Percentiles rank a stretch among this genome's conserved stretches.
Evolutionary conservation across 768 basidiomycete species (phyloP).

Genomic region (Omphalotus guepiniiformis): DNA sequence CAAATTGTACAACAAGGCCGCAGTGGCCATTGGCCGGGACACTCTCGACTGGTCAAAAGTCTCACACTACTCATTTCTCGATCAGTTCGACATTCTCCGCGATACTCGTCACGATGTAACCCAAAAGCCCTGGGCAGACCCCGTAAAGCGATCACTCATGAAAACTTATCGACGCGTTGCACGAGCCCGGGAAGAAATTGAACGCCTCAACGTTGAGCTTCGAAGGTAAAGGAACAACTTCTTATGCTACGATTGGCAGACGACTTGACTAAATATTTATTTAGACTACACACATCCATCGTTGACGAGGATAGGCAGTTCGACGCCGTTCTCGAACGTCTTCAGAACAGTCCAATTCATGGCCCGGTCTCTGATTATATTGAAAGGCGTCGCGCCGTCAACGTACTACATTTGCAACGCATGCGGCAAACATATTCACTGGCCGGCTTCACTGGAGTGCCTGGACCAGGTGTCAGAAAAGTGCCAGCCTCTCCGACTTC

Average conservation of each 20-base stretch:
- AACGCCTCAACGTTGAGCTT: slow-evolving; percentile 28
- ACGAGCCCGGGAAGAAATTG: slow-evolving; percentile 27
- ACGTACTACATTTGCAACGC: not conserved
- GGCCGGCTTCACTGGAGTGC: not conserved
- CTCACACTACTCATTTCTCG: slow-evolving; percentile 16
- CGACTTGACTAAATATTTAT: too few species aligned
- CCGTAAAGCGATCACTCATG: slow-evolving; percentile 18
- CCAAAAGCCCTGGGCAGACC: slow-evolving; percentile 23
- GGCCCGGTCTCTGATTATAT: slow-evolving; percentile 2
- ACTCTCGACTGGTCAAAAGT: slow-evolving; percentile 19
- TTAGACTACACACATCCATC: slow-evolving; percentile 21
- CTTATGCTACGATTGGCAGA: too few species aligned
- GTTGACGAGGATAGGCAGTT: slow-evolving; percentile 17
- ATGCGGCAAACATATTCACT: slow-evolving; percentile 4
- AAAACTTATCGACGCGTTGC: slow-evolving; percentile 24
- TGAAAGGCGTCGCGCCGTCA: not conserved
- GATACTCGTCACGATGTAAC: slow-evolving; percentile 25
- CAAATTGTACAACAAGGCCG: slow-evolving; percentile 26
- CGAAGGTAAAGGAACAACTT: too few species aligned
- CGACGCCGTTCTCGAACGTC: not conserved
- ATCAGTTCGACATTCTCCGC: slow-evolving; percentile 29
- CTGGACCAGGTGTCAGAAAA: not conserved
- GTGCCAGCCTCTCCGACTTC: too few species aligned
- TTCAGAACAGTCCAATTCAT: not conserved
- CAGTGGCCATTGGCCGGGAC: slow-evolving; percentile 11